Evolutionary conservation across 176 grass and related monocot genomes (phyloP).

Genomic region (Oryza brachyantha): DNA sequence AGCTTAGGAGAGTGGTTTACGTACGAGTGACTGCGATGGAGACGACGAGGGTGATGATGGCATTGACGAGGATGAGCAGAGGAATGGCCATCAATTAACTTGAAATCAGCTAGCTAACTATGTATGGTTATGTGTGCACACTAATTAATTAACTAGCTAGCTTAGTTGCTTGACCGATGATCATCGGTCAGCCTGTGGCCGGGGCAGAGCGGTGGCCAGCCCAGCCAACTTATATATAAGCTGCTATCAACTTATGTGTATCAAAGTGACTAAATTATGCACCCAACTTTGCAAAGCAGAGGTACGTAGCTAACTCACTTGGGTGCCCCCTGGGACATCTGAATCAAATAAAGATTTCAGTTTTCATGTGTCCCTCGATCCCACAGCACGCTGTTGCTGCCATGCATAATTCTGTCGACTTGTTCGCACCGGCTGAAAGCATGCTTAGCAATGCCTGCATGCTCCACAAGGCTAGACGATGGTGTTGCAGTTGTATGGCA

Average conservation of each 20-base stretch:
- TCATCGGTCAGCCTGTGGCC: neutral
- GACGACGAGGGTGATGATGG: neutral
- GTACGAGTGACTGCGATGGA: neutral
- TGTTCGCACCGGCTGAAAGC: neutral
- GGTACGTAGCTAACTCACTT: neutral
- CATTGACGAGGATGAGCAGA: neutral
- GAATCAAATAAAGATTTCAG: neutral
- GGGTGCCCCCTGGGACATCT: neutral
- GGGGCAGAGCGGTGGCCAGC: neutral
- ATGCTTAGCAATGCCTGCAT: too few relatives aligned
- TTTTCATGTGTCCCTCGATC: neutral
- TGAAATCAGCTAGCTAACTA: neutral
- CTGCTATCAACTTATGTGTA: too few relatives aligned
- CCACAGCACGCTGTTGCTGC: neutral
- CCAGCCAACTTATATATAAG: neutral
- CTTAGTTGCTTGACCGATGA: neutral
- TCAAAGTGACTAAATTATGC: neutral
- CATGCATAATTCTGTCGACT: constrained; percentile 1
- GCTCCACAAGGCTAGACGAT: too few relatives aligned
- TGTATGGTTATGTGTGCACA: neutral
- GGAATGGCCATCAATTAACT: neutral
- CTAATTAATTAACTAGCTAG: neutral
- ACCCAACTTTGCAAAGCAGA: neutral
- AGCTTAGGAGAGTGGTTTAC: neutral
- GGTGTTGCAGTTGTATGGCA: too few relatives aligned